Conservation (phyloP, 257 asterid species). For the Catharanthus roseus region DNA sequence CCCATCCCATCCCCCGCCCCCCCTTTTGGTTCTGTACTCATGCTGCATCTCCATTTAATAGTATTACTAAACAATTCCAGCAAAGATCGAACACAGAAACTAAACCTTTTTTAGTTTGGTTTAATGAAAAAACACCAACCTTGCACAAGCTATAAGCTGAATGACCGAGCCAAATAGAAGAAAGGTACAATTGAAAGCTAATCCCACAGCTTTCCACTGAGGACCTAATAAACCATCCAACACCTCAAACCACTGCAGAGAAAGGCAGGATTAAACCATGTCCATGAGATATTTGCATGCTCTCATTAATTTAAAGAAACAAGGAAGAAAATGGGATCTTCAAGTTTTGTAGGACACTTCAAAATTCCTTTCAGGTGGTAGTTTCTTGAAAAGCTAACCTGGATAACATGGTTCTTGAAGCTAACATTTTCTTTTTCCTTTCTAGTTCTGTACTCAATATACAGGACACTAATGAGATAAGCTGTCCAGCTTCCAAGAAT, state of each 20-base stretch:
- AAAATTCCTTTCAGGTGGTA: conserved; percentile 7
- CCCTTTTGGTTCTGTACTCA: too few species aligned
- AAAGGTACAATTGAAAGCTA: conserved; percentile 82
- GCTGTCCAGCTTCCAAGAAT: conserved; percentile 88
- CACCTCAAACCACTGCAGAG: conserved; percentile 78
- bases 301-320: background rate
- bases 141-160: conserved; percentile 89
- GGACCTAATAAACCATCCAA: conserved; percentile 87
- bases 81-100: background rate
- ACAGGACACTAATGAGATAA: conserved; percentile 68
- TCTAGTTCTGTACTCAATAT: conserved; percentile 68
- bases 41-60: background rate
- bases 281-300: background rate
- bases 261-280: background rate
- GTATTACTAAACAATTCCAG: background rate
- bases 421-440: conserved; percentile 78
- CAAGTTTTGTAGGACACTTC: background rate
- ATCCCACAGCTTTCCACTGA: conserved; percentile 70
- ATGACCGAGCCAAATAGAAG: conserved; percentile 77
- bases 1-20: too few species aligned
- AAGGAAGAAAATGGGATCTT: background rate
- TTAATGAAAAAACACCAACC: conserved; percentile 26
- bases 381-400: conserved; percentile 33
- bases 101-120: background rate
- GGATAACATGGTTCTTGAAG: conserved; percentile 87